A percentile compares a stretch with the other conserved stretches of the same genome.
phyloP scores from a whole-genome alignment of 164 flowering plant genomes.

The Paratinospora sagittata region DNA sequence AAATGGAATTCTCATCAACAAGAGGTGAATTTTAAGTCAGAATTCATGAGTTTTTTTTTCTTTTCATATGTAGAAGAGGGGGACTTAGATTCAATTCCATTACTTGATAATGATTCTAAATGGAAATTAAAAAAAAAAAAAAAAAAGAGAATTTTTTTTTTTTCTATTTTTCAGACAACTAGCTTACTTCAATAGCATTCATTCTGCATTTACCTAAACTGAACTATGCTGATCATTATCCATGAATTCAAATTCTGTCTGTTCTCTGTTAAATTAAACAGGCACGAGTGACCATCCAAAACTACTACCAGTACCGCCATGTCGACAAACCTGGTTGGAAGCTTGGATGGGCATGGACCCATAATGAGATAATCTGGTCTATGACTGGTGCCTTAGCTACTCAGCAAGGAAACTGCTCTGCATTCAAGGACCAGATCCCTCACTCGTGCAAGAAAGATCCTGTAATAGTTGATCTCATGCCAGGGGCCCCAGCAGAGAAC shows the following conservation, averaged over 20 bases:
- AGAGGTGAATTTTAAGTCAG: too few species aligned
- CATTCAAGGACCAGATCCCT: conserved; percentile 31
- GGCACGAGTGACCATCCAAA: conserved; percentile 59
- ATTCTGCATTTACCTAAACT: not conserved
- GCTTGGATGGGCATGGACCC: conserved; percentile 53
- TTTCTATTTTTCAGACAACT: not conserved
- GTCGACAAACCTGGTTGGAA: conserved; percentile 58
- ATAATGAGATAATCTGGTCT: conserved; percentile 44
- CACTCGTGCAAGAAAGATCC: conserved; percentile 48
- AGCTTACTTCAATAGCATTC: not conserved
- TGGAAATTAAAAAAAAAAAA: not conserved
- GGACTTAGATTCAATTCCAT: not conserved
- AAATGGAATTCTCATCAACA: not conserved
- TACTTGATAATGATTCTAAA: not conserved
- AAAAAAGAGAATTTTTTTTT: too few species aligned
- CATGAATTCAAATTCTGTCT: not conserved
- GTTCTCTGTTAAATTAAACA: conserved; percentile 10
- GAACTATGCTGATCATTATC: not conserved
- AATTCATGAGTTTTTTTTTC: not conserved
- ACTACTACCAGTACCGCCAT: conserved; percentile 52
- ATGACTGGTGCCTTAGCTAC: conserved; percentile 56
- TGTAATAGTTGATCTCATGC: conserved; percentile 35
- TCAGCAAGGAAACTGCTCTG: conserved; percentile 46
- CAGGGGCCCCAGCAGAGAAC: conserved; percentile 30
- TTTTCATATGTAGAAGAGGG: not conserved